These are phyloP conservation scores for Phytopythium aichiense DNA, from an alignment of 352 stramenopile species.

Conservation along the genomic window DNA sequence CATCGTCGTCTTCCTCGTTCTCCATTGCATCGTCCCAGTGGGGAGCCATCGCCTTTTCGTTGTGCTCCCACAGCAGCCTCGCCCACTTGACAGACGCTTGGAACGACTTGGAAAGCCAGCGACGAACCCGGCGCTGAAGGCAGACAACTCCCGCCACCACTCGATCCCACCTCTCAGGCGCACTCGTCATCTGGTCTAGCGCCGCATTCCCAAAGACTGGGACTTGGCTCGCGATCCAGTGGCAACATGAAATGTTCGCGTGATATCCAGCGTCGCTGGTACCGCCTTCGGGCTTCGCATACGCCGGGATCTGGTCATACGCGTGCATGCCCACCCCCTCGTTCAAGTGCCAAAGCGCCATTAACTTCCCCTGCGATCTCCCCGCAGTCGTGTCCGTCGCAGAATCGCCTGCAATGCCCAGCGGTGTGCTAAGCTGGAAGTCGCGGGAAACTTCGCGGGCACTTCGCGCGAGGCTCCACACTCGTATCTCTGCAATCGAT, in stretches of 20 bases:
- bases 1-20: slow-evolving; percentile 26
- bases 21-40: slow-evolving; percentile 13
- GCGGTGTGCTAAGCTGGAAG: slow-evolving; percentile 61
- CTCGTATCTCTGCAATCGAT: slow-evolving; percentile 64
- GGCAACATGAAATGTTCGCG: slow-evolving; percentile 52
- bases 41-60: slow-evolving; percentile 28
- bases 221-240: slow-evolving; percentile 56
- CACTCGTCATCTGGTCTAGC: slow-evolving; percentile 26
- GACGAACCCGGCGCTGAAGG: slow-evolving; percentile 40
- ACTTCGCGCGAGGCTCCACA: slow-evolving; percentile 55
- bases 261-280: slow-evolving; percentile 30
- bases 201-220: slow-evolving; percentile 45
- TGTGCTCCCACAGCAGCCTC: slow-evolving; percentile 33
- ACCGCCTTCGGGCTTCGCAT: neutral
- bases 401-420: slow-evolving; percentile 13
- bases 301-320: slow-evolving; percentile 30
- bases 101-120: slow-evolving; percentile 18
- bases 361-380: slow-evolving; percentile 8
- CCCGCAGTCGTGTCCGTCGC: neutral
- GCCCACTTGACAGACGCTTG: slow-evolving; percentile 23
- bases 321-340: slow-evolving; percentile 71
- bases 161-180: slow-evolving; percentile 21
- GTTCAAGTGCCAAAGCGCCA: slow-evolving; percentile 70
- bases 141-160: slow-evolving; percentile 22
- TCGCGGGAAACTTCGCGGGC: slow-evolving; percentile 44